These are phyloP conservation scores for Phytophthora hybrid DNA, from an alignment of 352 stramenopile species.

Conservation along the genomic window DNA sequence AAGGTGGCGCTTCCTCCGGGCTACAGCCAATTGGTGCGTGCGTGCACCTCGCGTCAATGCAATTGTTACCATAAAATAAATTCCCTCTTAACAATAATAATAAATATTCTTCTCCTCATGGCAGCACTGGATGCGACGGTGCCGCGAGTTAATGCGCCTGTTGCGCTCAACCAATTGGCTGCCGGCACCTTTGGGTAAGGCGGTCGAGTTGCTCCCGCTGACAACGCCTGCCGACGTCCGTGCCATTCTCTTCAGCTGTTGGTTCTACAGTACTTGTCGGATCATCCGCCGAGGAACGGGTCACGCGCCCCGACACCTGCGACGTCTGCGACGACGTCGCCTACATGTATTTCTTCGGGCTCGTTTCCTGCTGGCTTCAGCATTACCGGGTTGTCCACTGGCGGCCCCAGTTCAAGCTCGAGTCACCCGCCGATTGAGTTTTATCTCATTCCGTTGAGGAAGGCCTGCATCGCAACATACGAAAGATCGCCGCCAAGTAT, in stretches of 20 bases:
- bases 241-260: constrained; percentile 83
- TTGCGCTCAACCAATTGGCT: constrained; percentile 69
- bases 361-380: constrained; percentile 54
- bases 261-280: constrained; percentile 85
- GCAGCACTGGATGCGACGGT: constrained; percentile 94
- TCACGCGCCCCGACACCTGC: constrained; percentile 47
- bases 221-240: constrained; percentile 78
- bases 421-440: constrained; percentile 71
- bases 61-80: not conserved
- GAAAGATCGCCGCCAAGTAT: constrained; percentile 71
- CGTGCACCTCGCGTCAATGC: not conserved
- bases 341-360: constrained; percentile 50
- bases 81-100: constrained; percentile 8
- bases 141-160: constrained; percentile 70
- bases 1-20: no score
- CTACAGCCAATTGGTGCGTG: constrained; percentile 91
- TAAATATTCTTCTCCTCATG: not conserved
- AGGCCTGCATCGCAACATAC: constrained; percentile 84
- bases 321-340: constrained; percentile 54
- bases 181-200: constrained; percentile 55
- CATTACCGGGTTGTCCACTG: constrained; percentile 29
- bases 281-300: constrained; percentile 62
- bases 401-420: constrained; percentile 18
- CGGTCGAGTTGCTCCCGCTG: constrained; percentile 70
- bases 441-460: constrained; percentile 81